These are phyloP conservation scores for Leptographium lundbergii DNA, from an alignment of 2,329 filamentous ascomycete species.

Conservation along the genomic window DNA sequence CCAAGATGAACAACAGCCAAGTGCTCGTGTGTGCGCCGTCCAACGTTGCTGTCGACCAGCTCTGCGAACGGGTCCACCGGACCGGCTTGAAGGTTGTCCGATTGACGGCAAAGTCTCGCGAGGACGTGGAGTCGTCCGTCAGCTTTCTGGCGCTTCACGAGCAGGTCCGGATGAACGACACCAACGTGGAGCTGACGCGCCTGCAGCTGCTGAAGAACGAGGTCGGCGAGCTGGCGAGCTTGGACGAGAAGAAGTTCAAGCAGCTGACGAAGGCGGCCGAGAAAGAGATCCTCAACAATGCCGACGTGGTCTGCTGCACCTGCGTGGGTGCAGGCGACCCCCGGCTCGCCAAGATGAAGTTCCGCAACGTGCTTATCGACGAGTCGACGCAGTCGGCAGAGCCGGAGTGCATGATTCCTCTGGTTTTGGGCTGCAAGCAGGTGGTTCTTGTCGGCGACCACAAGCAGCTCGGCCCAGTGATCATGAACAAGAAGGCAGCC, in stretches of 20 bases:
- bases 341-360: slow-evolving; percentile 91
- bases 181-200: slow-evolving; percentile 85
- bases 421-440: slow-evolving; percentile 96
- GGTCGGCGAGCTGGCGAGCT: slow-evolving; percentile 78
- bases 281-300: slow-evolving; percentile 86
- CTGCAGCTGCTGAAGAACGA: slow-evolving; percentile 87
- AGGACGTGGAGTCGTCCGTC: slow-evolving; percentile 97
- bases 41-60: slow-evolving; percentile 95
- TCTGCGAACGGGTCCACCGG: slow-evolving; percentile 90
- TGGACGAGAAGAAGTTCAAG: slow-evolving; percentile 98
- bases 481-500: slow-evolving; percentile 99
- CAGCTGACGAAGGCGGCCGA: slow-evolving; percentile 88
- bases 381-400: slow-evolving; percentile 97
- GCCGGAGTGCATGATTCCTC: slow-evolving; percentile 96
- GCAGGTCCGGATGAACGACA: slow-evolving; percentile 95
- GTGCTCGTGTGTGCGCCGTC: slow-evolving; percentile 95
- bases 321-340: slow-evolving; percentile 96
- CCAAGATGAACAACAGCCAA: slow-evolving; percentile 88
- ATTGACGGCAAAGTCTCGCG: slow-evolving; percentile 94
- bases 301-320: slow-evolving; percentile 97
- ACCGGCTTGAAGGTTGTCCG: slow-evolving; percentile 95
- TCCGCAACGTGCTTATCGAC: slow-evolving; percentile 93
- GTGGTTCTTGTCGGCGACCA: slow-evolving; percentile 98
- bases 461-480: slow-evolving; percentile 93
- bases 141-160: slow-evolving; percentile 91